phyloP scores from a whole-genome alignment of 148 eudicot genomes.

The Heliosperma pusillum region DNA sequence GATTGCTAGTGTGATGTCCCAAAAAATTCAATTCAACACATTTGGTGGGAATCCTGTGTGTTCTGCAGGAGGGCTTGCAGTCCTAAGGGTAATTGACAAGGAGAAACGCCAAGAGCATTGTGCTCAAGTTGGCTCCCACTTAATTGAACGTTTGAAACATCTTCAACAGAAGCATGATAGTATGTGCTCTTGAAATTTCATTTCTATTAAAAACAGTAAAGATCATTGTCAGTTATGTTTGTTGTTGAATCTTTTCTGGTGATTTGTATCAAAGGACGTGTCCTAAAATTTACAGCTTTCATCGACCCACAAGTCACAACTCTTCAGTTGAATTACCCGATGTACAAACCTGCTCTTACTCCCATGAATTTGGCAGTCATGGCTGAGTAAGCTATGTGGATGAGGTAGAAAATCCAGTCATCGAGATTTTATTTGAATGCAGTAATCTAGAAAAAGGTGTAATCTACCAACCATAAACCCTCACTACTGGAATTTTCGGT shows the following conservation, averaged over 20 bases:
- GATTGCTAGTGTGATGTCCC: slow-evolving; percentile 82
- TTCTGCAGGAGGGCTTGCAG: slow-evolving; percentile 97
- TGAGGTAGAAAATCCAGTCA: not conserved
- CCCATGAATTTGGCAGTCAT: not conserved
- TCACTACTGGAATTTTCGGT: not conserved
- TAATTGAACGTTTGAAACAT: slow-evolving; percentile 59
- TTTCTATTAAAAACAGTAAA: not conserved
- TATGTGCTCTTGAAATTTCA: slow-evolving; percentile 31
- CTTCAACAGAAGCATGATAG: slow-evolving; percentile 82
- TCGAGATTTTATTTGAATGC: not conserved
- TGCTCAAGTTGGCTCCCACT: slow-evolving; percentile 83
- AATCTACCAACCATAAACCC: too few relatives aligned
- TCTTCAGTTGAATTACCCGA: not conserved
- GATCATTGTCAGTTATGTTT: not conserved
- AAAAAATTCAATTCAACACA: slow-evolving; percentile 91
- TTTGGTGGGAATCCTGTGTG: slow-evolving; percentile 99
- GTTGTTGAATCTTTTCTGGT: too few relatives aligned
- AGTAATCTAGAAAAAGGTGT: not conserved
- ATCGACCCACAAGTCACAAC: not conserved
- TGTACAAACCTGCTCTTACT: not conserved
- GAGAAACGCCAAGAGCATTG: slow-evolving; percentile 89
- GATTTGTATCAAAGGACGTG: too few relatives aligned
- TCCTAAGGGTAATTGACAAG: slow-evolving; percentile 79
- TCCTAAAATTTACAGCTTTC: not conserved
- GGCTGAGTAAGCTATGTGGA: not conserved